Base-by-base conservation (phyloP, 306 rosid species). In the Senna siamea region DNA sequence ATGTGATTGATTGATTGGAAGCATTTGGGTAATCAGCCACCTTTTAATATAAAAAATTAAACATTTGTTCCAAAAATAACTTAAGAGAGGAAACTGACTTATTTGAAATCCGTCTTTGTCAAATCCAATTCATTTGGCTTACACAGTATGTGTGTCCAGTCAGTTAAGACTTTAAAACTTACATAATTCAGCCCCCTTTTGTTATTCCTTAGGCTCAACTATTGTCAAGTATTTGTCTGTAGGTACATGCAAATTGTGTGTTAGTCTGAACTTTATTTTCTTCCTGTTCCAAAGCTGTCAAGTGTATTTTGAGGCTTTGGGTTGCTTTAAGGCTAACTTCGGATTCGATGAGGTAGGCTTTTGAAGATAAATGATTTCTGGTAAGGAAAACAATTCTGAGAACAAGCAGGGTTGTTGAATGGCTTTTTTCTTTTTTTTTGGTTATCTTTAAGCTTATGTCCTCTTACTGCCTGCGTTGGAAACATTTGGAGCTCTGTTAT, bases 351-450 rank as follows among this genome's bases (percentile, higher is more conserved):
- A 28, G 71, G 52, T 66, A 72, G 38, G 38, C 14, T 30, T 54
- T 43, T 51, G 76, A 74, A 48, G 23, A 40, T 51, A 50, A 72
- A 44, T 72, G 46, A 64, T 78, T 65, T 78, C 62, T 34, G 18
- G 61, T 11, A 59, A 47, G 54, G 63, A 57, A 56, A 65, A 4
- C 7, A 56, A 55, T 35, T 65, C 67, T 52, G 20, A 76, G 55
- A 22, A 50, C 68, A 65, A 22, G 10, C 52, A 13, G 70, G 51
- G 13, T 43, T 2, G 26, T 26, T 44, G 18, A 37, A 26, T 3
- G 30, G 30, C 40, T 37, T 37, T 37, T 4, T 4, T 37, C 0
- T 37, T 37, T 37, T 37, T 14, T 40, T 44, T 28, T 43, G 15
- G 6, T n/a, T n/a, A 51, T 43, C 43, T 13, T 30, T 41, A 15